Evolutionary conservation across 2,329 filamentous ascomycete species (phyloP), one percentile per base, ranked within the genome.

Genomic region (Phaeosphaeria sp.): DNA sequence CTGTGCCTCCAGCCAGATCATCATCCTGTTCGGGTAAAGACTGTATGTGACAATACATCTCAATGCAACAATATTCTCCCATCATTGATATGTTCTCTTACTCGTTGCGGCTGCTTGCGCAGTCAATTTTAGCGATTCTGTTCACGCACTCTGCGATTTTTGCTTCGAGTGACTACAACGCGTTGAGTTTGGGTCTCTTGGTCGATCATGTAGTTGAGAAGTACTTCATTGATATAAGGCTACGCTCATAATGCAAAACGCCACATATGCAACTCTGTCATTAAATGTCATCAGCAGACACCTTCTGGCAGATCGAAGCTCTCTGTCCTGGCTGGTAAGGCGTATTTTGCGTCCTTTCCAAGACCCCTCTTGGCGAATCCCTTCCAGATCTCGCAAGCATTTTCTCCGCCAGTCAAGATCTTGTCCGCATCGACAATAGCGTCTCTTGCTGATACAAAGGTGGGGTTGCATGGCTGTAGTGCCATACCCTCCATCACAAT

Each of bases 281-380:
- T 6, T 27, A 18, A 30, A 9, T 18, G 3, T 21, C 42, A 47
- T 54, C 21, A 41, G 33, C 52, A 54, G 6, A 48, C 52, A 21
- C 52, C 52, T 2, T 39, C 30, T 33, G 72, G 72, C 1, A 75
- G 49, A 25, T 60, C 62, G 44, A 71, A 72, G 50, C 62, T 68
- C 23, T 69, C 59, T 0, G 62, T 69, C 36, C 72, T 62, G 0
- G 22, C 52, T 54, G 36, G 62, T 1, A 56, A n/a, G 41, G 56
- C 61, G 57, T 72, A 74, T 22, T 54, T 59, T 0, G 72, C 73
- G 36, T 62, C 65, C 27, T 65, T 58, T 33, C 84, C 84, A 2
- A 87, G 69, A n/a, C 84, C 84, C 47, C 84, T 76, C 80, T 86
- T 86, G 1, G 84, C 84, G 63, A 87, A 86, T 0, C 67, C 84